Evolutionary conservation across 495 filamentous ascomycete genomes (phyloP).

Genomic region (Penicilliopsis zonata): DNA sequence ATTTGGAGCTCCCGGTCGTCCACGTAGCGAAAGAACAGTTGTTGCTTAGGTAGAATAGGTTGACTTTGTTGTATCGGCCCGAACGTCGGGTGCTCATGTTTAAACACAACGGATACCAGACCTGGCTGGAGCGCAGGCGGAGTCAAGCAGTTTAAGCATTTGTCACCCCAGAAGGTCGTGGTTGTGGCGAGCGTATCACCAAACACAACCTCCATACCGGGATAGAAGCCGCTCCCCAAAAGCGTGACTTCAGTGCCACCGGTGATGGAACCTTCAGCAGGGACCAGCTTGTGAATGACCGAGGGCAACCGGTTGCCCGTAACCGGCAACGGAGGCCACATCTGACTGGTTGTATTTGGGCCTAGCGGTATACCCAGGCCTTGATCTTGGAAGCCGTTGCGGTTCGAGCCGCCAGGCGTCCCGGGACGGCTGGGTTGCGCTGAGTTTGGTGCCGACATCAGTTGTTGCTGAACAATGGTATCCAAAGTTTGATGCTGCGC

Average conservation of each 20-base stretch:
- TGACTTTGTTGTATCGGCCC: constrained; percentile 30
- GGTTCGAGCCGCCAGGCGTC: constrained; percentile 27
- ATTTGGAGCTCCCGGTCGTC: constrained; percentile 67
- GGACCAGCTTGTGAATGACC: constrained; percentile 66
- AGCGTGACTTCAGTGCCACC: constrained; percentile 82
- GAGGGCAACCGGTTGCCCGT: constrained; percentile 36
- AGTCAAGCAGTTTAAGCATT: constrained; percentile 70
- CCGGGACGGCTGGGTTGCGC: constrained; percentile 41
- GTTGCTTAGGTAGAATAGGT: constrained; percentile 38
- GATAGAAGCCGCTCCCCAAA: constrained; percentile 65
- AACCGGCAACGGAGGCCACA: constrained; percentile 29
- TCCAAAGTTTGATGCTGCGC: constrained; percentile 42
- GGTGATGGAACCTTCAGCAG: constrained; percentile 63
- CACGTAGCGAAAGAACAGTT: constrained; percentile 62
- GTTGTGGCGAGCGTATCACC: constrained; percentile 65
- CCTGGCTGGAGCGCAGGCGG: constrained; percentile 63
- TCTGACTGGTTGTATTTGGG: constrained; percentile 19
- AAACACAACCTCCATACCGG: constrained; percentile 78
- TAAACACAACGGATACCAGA: constrained; percentile 63
- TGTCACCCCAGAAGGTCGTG: constrained; percentile 73
- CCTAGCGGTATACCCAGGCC: constrained; percentile 19
- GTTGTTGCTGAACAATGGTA: constrained; percentile 39
- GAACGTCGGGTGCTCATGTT: constrained; percentile 43
- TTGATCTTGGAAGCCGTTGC: constrained; percentile 33
- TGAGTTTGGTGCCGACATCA: constrained; percentile 58